Evolutionary conservation across 768 basidiomycete species (phyloP).

Genomic region (Tricholoma flavovirens): DNA sequence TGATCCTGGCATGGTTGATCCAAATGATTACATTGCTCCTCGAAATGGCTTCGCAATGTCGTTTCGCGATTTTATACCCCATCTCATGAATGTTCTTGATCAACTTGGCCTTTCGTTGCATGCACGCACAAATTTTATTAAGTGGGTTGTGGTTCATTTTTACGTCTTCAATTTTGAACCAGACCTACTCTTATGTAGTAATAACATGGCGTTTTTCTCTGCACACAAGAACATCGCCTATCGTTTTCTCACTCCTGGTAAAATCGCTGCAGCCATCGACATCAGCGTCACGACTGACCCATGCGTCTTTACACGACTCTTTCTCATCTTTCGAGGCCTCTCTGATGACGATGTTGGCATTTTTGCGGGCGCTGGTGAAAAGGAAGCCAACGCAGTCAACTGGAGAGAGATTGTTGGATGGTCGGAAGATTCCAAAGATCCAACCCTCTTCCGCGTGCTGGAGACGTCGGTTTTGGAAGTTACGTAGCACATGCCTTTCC

Average conservation of each 20-base stretch:
- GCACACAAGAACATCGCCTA: slow-evolving; percentile 85
- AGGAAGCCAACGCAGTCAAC: slow-evolving; percentile 76
- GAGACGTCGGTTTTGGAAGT: slow-evolving; percentile 79
- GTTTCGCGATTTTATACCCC: slow-evolving; percentile 72
- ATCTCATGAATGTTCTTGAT: slow-evolving; percentile 77
- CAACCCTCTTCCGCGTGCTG: slow-evolving; percentile 67
- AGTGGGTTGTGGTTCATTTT: slow-evolving; percentile 36
- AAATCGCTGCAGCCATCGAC: slow-evolving; percentile 82
- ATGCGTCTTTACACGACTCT: slow-evolving; percentile 77
- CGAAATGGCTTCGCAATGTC: slow-evolving; percentile 85
- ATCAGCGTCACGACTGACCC: slow-evolving; percentile 78
- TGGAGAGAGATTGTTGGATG: slow-evolving; percentile 80
- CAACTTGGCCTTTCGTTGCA: slow-evolving; percentile 80
- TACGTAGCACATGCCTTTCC: slow-evolving; percentile 24
- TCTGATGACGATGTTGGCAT: slow-evolving; percentile 72
- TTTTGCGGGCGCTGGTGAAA: slow-evolving; percentile 77
- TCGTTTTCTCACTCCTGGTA: slow-evolving; percentile 75
- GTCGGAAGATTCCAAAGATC: slow-evolving; percentile 76
- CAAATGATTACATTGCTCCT: slow-evolving; percentile 71
- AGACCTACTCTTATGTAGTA: slow-evolving; percentile 35
- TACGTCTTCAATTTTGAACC: not conserved
- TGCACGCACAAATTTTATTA: slow-evolving; percentile 78
- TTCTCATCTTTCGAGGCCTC: slow-evolving; percentile 81
- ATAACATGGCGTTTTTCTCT: slow-evolving; percentile 70
- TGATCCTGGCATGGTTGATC: slow-evolving; percentile 70